Evolutionary conservation across 2,329 filamentous ascomycete species (phyloP).

Genomic region (Chaetothyriales sp.): DNA sequence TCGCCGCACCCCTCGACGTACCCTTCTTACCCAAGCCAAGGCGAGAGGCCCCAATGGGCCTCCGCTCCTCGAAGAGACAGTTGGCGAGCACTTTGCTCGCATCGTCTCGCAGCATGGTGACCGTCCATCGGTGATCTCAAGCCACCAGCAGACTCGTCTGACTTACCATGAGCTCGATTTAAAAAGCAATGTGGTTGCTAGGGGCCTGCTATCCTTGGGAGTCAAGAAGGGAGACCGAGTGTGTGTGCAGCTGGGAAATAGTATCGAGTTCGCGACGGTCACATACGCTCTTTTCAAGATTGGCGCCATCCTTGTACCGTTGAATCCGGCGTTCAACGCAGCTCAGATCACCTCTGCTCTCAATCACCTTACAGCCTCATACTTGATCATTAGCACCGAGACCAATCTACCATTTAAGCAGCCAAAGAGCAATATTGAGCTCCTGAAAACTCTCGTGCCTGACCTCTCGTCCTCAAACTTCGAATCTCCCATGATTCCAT

Average conservation of each 20-base stretch:
- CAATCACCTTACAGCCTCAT: constrained; percentile 55
- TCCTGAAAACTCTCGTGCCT: constrained; percentile 42
- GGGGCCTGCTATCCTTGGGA: constrained; percentile 15
- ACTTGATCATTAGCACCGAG: constrained; percentile 75
- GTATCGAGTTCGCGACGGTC: constrained; percentile 66
- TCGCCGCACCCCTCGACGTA: background rate
- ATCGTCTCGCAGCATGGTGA: constrained; percentile 33
- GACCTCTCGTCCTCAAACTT: constrained; percentile 33
- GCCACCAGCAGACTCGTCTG: constrained; percentile 49
- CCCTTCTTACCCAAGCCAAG: constrained; percentile 12
- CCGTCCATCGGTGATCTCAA: constrained; percentile 44
- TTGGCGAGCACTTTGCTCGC: constrained; percentile 33
- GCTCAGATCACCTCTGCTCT: constrained; percentile 66
- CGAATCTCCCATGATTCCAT: constrained; percentile 49
- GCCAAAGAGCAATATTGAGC: constrained; percentile 45
- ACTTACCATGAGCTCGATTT: constrained; percentile 65
- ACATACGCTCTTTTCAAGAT: constrained; percentile 81
- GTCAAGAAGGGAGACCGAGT: constrained; percentile 48
- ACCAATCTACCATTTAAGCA: constrained; percentile 62
- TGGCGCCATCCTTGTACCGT: constrained; percentile 81
- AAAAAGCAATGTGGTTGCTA: constrained; percentile 17
- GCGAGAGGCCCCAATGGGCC: constrained; percentile 20
- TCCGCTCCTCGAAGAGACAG: constrained; percentile 33
- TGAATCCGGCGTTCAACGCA: constrained; percentile 81
- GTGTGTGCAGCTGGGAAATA: constrained; percentile 75